Evolutionary conservation across 2,329 filamentous ascomycete genomes (phyloP).

Genomic region (Fusarium euwallaceae): DNA sequence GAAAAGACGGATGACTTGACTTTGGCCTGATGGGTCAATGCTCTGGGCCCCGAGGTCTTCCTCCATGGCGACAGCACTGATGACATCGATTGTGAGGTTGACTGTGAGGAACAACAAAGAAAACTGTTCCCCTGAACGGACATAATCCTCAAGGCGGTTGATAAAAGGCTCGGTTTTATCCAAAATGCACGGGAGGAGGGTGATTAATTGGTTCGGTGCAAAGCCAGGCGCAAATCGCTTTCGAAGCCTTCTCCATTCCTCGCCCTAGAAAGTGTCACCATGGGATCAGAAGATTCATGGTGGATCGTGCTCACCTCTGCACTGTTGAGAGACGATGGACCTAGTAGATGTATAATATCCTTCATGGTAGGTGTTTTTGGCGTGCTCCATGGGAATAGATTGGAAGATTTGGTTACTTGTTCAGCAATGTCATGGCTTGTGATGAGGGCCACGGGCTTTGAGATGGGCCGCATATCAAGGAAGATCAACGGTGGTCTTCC

Average conservation of each 20-base stretch:
- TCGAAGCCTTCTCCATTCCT: neutral
- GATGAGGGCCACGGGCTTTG: conserved; percentile 50
- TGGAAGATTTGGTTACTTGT: neutral
- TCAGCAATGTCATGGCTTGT: conserved; percentile 38
- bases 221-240: neutral
- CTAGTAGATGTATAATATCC: neutral
- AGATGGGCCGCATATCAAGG: conserved; percentile 53
- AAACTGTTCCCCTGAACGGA: neutral
- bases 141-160: neutral
- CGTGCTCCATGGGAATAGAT: neutral
- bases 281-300: neutral
- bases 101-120: neutral
- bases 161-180: neutral
- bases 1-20: neutral
- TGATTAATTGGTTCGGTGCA: neutral
- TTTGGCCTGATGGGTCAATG: neutral
- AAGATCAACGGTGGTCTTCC: conserved; percentile 52
- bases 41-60: neutral
- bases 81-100: neutral
- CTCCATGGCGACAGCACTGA: neutral
- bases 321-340: neutral
- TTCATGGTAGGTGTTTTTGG: neutral
- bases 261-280: neutral
- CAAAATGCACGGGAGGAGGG: neutral
- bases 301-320: neutral